Conservation (phyloP, 2,329 filamentous ascomycete genomes). For the Ambrosiella cleistominuta region DNA sequence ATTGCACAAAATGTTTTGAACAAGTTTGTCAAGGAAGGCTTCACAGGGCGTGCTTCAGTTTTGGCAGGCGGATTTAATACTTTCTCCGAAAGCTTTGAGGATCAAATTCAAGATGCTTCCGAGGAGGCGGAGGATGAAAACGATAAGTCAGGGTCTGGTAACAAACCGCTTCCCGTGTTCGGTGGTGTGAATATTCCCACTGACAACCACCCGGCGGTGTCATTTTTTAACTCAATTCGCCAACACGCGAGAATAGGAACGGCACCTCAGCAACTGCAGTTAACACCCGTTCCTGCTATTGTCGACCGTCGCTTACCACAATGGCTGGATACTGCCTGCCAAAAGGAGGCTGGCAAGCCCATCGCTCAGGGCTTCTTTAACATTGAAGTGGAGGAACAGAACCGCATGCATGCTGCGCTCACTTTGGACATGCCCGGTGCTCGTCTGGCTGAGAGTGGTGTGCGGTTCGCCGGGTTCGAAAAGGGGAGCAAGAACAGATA, state of each 20-base stretch:
- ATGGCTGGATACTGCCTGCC: constrained; percentile 60
- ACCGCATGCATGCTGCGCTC: constrained; percentile 74
- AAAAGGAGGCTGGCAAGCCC: constrained; percentile 55
- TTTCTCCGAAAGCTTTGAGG: constrained; percentile 51
- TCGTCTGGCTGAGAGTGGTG: constrained; percentile 18
- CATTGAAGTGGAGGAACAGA: constrained; percentile 72
- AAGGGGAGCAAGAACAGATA: constrained; percentile 93
- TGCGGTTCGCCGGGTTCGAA: constrained; percentile 80
- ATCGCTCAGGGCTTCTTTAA: constrained; percentile 70
- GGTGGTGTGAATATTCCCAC: constrained; percentile 73
- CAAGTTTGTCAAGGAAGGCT: constrained; percentile 79
- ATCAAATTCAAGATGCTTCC: constrained; percentile 26
- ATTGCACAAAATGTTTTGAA: constrained; percentile 76
- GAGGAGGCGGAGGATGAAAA: constrained; percentile 29
- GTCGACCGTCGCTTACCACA: constrained; percentile 41
- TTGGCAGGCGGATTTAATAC: constrained; percentile 66
- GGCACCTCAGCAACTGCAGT: constrained; percentile 70
- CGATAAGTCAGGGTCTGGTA: constrained; percentile 27
- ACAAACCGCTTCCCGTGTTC: constrained; percentile 47
- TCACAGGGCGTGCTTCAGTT: constrained; percentile 54
- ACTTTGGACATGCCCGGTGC: constrained; percentile 27
- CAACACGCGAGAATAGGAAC: constrained; percentile 92
- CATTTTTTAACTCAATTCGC: constrained; percentile 90
- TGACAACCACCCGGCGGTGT: constrained; percentile 45
- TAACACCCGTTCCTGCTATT: constrained; percentile 27